Conservation (phyloP, 1,284 basidiomycete genomes). For the Austroboletus niveus region DNA sequence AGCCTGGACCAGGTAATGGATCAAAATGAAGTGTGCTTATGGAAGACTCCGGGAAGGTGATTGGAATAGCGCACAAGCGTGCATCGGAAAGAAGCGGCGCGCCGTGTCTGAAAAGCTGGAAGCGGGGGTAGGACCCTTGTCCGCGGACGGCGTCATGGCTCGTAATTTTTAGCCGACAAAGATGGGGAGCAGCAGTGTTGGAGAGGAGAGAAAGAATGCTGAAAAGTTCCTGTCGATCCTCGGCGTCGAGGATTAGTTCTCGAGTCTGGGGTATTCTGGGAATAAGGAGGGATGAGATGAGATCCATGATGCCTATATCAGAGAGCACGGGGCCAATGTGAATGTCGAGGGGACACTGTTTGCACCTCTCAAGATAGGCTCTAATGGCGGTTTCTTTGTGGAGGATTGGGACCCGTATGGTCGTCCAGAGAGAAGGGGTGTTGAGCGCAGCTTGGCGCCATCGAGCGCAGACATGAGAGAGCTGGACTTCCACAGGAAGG, state of each 20-base stretch:
- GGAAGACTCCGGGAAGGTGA: constrained; percentile 28
- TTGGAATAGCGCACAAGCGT: constrained; percentile 33
- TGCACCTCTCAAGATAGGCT: constrained; percentile 29
- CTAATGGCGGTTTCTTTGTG: constrained; percentile 29
- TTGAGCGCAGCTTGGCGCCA: constrained; percentile 34
- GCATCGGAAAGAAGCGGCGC: constrained; percentile 29
- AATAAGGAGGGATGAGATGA: constrained; percentile 26
- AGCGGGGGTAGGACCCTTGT: constrained; percentile 28
- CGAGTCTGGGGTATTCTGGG: constrained; percentile 33
- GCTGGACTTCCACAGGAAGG: constrained; percentile 33
- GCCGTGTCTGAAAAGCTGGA: constrained; percentile 29
- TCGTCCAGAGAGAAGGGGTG: constrained; percentile 32
- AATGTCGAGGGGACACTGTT: constrained; percentile 30
- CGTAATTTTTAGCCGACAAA: constrained; percentile 30
- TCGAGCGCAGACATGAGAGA: constrained; percentile 31
- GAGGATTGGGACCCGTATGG: constrained; percentile 34
- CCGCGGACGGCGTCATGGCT: constrained; percentile 24
- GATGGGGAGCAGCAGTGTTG: constrained; percentile 24
- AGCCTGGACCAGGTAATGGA: constrained; percentile 27
- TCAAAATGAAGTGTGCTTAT: constrained; percentile 31
- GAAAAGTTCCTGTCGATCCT: constrained; percentile 32
- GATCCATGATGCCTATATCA: constrained; percentile 24
- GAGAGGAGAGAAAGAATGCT: constrained; percentile 21
- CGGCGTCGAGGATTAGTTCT: constrained; percentile 31
- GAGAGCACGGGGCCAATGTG: constrained; percentile 31